Evolutionary conservation across 2,329 filamentous ascomycete genomes (phyloP), one percentile per base, ranked within the genome.

Genomic region (Emericellopsis atlantica): DNA sequence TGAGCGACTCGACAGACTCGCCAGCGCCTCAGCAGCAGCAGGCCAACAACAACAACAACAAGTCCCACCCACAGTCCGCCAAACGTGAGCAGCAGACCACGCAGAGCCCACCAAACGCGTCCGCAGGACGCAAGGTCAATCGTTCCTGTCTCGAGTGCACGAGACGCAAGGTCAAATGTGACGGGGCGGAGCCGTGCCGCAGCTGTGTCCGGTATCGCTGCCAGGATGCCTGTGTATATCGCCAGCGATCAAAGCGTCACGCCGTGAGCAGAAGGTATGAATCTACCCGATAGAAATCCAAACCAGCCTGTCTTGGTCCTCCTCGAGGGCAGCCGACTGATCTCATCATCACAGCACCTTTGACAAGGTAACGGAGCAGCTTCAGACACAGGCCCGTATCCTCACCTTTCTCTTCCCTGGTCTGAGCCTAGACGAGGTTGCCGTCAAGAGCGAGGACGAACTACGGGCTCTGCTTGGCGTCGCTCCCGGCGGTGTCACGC

Each of bases 171-270:
- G 53, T 57, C 39, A 59, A 56, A 41, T 59, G 56, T 40, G 55
- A 59, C 42, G 54, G 56, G 11, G 52, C 48, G 3, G 36, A 49
- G 22, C 56, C 55, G 26, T 58, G 55, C 41, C 43, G 48, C 3
- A 55, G 72, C 23, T 66, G 68, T 11, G 62, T 48, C 31, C 54
- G 55, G 40, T 55, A 56, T 38, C 46, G 49, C 15, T 46, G 47
- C 2, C 41, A 49, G 1, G 48, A 55, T 4, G 37, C 46, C 4
- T 57, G 54, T 39, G 49, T 49, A 39, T 58, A 56, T 29, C 50
- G 51, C 32, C 54, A 56, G 37, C 51, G 54, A 5, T 55, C 49
- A 18, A 54, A 47, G 37, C 46, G 55, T 8, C 53, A 56, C 31
- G 52, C 54, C 21, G 50, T 54, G 11, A 57, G 54, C 23, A 50